Base-by-base conservation (phyloP, 208 protist species). In the Wallacemonas sp. region DNA sequence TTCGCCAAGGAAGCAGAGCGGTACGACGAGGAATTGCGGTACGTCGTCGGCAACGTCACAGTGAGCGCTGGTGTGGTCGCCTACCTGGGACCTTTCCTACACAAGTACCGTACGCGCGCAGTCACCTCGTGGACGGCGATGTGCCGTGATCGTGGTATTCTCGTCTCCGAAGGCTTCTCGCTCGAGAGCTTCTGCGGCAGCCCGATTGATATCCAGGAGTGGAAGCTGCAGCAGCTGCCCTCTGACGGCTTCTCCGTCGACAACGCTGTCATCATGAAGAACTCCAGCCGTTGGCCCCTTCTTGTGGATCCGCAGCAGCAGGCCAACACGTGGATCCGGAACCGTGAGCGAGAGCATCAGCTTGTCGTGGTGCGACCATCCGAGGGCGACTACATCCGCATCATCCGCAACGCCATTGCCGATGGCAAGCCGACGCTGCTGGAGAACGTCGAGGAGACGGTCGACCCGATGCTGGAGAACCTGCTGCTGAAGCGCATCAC, bases 391-490 rank as follows among this genome's bases (percentile, higher is more conserved):
- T 97, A 91, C 75, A 72, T 94, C 17, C 83, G 84, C 29, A 86
- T 66, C 24, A 92, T 97, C 54, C 97, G 97, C 54, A 87, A 93
- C 37, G 93, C 94, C 61, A 97, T 99, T 68, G 69, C 83, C 10
- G 95, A 98, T 22, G 98, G 98, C 21, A 73, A 75, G 21, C 95
- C 97, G 9, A 79, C 98, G 10, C 78, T 99, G 36, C 80, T 99
- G 24, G 98, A 99, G 75, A 98, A 98, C 68, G 64, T 99, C 26
- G 81, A 92, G 27, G 93, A 99, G 83, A 95, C 92, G 34, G 70
- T 99, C 6, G 98, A 99, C 72, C 96, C 98, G n/a, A 84, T 94
- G 57, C 85, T 99, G 15, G 98, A 99, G 70, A 98, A 98, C 39
- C 71, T 99, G 22, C 81, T 99, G 45, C 79, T 98, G 46, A 97